Evolutionary conservation across 257 asterid genomes (phyloP), one percentile per base, ranked within the genome.

Genomic region (Schizonepeta tenuifolia): DNA sequence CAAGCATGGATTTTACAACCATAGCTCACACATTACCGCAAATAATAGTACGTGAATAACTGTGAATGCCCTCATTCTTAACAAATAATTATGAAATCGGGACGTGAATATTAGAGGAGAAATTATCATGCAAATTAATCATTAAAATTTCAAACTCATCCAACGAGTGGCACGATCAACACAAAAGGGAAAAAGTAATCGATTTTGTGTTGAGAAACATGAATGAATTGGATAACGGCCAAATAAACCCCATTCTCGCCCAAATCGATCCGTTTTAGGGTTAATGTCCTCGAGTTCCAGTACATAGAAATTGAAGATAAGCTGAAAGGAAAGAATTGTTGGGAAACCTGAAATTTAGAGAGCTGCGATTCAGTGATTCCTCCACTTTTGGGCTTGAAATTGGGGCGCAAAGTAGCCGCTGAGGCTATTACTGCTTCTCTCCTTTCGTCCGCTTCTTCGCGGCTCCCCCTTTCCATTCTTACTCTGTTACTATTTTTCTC

Each of bases 381-480:
- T 41, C 85, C 81, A 50, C 56, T 18, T 62, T 77, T 85, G 55
- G 85, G 85, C 55, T 78, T 86, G 83, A 80, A 87, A 87, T 86
- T 67, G 67, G 91, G 83, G 66, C 77, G 84, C 66, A 86, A 58
- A 72, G 91, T 63, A 17, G 78, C 81, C 44, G 89, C 82, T 0
- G 93, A 79, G 2, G 91, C 94, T 8, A 88, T 88, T 20, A 91
- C 92, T 54, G 87, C 88, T 76, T 92, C 97, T 75, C 95, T 90
- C 72, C 86, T 77, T 72, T 64, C 35, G 60, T 84, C 92, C 15
- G 65, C 81, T 58, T 81, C 91, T 56, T 84, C 91, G 46, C 72
- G 86, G 56, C 50, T 70, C 36, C 47, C 67, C 46, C 68, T 59
- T 55, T 72, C 87, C 83, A 79, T 76, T 36, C n/a, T n/a, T n/a